phyloP scores from a whole-genome alignment of 2,329 filamentous ascomycete genomes.

The Trichoderma atrobrunneum region DNA sequence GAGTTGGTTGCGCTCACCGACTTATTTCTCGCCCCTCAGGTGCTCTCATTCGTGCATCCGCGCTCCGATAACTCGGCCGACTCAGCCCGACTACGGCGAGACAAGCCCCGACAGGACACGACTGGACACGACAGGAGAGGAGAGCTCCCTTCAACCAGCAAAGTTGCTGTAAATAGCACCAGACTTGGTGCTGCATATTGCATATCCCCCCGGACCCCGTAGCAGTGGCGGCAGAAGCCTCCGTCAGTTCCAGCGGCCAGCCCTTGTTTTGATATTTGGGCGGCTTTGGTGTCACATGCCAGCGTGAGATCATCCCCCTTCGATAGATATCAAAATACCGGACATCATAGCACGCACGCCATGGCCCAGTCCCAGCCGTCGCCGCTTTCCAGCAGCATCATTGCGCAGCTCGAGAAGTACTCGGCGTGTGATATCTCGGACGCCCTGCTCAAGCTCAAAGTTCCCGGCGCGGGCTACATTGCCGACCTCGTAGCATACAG shows the following conservation, averaged over 20 bases:
- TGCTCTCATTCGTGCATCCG: background rate
- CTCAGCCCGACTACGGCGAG: background rate
- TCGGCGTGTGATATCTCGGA: conserved; percentile 64
- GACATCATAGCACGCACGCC: background rate
- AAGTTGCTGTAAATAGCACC: background rate
- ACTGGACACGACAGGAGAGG: background rate
- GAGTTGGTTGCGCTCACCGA: conserved; percentile 10
- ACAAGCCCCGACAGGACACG: background rate
- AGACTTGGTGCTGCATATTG: background rate
- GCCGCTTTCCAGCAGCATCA: conserved; percentile 22
- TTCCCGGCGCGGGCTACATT: conserved; percentile 64
- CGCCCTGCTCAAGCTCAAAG: conserved; percentile 66
- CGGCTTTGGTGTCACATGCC: background rate
- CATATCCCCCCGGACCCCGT: background rate
- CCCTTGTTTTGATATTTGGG: background rate
- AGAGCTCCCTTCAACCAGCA: background rate
- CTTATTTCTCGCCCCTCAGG: conserved; percentile 1
- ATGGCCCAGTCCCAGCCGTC: conserved; percentile 6
- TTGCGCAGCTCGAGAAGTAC: conserved; percentile 36
- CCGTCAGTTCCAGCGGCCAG: background rate
- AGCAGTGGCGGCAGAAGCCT: background rate
- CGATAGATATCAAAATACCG: background rate
- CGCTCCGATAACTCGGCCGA: conserved; percentile 6
- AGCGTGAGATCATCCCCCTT: background rate
- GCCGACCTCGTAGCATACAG: conserved; percentile 49